Evolutionary conservation across 2,329 filamentous ascomycete genomes (phyloP).

Genomic region (Alternaria triticina): DNA sequence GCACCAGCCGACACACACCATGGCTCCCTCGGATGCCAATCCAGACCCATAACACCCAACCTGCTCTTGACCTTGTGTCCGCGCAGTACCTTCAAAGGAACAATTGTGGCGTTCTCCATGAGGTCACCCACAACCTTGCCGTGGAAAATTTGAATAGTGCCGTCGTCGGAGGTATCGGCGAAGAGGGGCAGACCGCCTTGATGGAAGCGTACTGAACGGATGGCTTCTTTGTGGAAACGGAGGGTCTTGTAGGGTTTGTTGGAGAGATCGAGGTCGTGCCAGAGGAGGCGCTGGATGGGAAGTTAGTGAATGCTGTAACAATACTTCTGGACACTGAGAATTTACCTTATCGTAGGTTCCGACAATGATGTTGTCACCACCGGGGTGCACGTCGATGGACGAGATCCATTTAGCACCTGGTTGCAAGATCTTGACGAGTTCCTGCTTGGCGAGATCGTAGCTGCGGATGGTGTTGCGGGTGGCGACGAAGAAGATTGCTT

Average conservation of each 20-base stretch:
- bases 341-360: constrained; percentile 86
- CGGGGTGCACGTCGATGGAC: constrained; percentile 89
- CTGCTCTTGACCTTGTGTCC: constrained; percentile 88
- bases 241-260: constrained; percentile 94
- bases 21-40: constrained; percentile 94
- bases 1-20: constrained; percentile 95
- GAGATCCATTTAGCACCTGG: constrained; percentile 96
- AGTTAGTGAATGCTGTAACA: no score
- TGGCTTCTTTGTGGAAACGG: constrained; percentile 91
- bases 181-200: constrained; percentile 80
- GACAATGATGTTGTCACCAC: constrained; percentile 91
- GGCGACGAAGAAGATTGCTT: constrained; percentile 93
- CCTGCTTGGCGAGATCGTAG: constrained; percentile 91
- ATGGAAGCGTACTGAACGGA: constrained; percentile 88
- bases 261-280: constrained; percentile 95
- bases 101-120: constrained; percentile 95
- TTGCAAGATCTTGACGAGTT: constrained; percentile 90
- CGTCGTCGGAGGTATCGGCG: constrained; percentile 93
- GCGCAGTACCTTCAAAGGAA: constrained; percentile 90
- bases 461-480: constrained; percentile 91
- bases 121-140: constrained; percentile 93
- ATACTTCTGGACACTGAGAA: no score
- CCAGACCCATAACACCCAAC: constrained; percentile 88
- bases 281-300: constrained; percentile 71
- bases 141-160: constrained; percentile 93